Conservation (phyloP, 148 eudicot species). For the Fallopia convolvulus region DNA sequence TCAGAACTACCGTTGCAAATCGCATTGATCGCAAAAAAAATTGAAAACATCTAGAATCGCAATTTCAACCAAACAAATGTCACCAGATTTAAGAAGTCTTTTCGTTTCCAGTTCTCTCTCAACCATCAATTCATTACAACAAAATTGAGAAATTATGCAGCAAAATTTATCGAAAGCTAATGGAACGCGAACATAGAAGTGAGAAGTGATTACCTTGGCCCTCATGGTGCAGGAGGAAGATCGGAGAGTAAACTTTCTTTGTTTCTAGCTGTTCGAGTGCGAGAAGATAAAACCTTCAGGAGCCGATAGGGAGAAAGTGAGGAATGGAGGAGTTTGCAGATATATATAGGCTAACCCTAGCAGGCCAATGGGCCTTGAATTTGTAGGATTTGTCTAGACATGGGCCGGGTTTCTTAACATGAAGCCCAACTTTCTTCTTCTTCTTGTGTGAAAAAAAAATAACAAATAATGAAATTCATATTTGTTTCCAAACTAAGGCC, state of each 20-base stretch:
- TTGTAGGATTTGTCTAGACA: background rate
- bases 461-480: too few relatives aligned
- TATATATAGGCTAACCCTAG: constrained; percentile 5
- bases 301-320: background rate
- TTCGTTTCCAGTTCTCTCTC: background rate
- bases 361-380: background rate
- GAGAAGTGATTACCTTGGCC: constrained; percentile 8
- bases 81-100: background rate
- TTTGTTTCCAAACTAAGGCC: too few relatives aligned
- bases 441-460: too few relatives aligned
- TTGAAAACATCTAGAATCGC: background rate
- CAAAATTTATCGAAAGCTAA: background rate
- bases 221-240: constrained; percentile 9
- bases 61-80: background rate
- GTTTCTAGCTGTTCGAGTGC: background rate
- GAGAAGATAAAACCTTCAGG: background rate
- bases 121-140: background rate
- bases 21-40: background rate
- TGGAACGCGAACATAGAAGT: background rate
- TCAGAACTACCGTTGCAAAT: background rate
- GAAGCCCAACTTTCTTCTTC: background rate
- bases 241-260: background rate
- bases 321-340: background rate
- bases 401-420: background rate
- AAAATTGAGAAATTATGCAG: background rate